phyloP scores from a whole-genome alignment of 1,284 basidiomycete species.

The Ganoderma lucidum region DNA sequence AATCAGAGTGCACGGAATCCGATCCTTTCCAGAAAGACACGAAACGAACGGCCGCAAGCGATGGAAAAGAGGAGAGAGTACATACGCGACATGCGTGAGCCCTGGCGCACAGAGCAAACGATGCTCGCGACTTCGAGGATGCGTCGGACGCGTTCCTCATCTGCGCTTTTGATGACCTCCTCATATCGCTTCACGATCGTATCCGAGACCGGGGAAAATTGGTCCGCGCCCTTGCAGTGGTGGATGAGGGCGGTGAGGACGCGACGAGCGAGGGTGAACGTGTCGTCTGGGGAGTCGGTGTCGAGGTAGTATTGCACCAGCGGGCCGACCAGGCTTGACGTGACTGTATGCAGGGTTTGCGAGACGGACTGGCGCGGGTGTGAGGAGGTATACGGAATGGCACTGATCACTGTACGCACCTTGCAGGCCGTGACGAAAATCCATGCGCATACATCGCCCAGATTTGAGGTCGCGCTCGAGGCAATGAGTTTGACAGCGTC shows the following conservation, averaged over 20 bases:
- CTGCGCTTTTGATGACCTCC: conserved; percentile 26
- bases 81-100: conserved; percentile 67
- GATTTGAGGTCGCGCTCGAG: conserved; percentile 41
- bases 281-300: conserved; percentile 48
- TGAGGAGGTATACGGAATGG: not conserved
- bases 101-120: conserved; percentile 66
- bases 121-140: conserved; percentile 59
- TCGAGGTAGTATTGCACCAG: conserved; percentile 63
- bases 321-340: conserved; percentile 66
- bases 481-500: conserved; percentile 60
- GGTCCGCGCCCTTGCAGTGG: conserved; percentile 74
- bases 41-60: too few species aligned
- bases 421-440: conserved; percentile 76
- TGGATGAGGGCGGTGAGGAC: conserved; percentile 82
- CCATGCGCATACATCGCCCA: conserved; percentile 73
- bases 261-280: conserved; percentile 68
- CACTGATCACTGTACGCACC: conserved; percentile 48
- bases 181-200: conserved; percentile 51
- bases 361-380: conserved; percentile 64
- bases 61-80: conserved; percentile 14
- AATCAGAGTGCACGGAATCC: too few species aligned
- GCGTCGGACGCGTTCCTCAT: conserved; percentile 45
- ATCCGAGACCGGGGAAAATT: conserved; percentile 69
- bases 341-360: conserved; percentile 81
- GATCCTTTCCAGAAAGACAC: too few species aligned